Evolutionary conservation across 257 asterid species (phyloP), one percentile per base, ranked within the genome.

Genomic region (Salvia splendens): DNA sequence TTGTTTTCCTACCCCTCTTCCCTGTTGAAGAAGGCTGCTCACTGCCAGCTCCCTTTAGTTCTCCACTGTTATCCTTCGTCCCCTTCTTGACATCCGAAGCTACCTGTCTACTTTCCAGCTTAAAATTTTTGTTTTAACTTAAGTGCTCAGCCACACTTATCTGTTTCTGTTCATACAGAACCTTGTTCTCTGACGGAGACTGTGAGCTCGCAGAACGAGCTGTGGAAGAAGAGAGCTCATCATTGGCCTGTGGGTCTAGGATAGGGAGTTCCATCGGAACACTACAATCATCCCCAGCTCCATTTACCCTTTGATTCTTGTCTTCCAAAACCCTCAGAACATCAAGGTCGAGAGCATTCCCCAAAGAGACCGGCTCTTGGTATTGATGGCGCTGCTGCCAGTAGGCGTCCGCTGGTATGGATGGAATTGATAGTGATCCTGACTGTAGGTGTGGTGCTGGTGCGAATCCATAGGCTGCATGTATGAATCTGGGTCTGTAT

Each of bases 131-230:
- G 61, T 35, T 69, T 56, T 79, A 83, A 30, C 82, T 79, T 85
- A 86, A 79, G 17, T 86, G 82, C 75, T 82, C 89, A 41, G 96
- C 88, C 16, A 90, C 92, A 55, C 93, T 86, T 76, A 86, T 91
- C 72, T 81, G 88, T 78, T 91, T 91, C 80, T 86, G 81, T 47
- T 69, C 77, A 58, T 73, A 77, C 64, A 50, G 68, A 43, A 36
- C 61, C 79, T 80, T 79, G 61, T 65, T 78, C 16, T 75, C 81
- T 1, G 80, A 69, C 55, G 52, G 53, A 46, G 40, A 64, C 5
- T 56, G 66, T 51, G 82, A 78, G 73, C 66, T 74, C 6, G 17
- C 52, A 61, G 78, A 41, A 56, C 71, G 81, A 47, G n/a, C 53
- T 17, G 72, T 65, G 32, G 79, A 71, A 50, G 71, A 77, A 43